Evolutionary conservation across 352 stramenopile species (phyloP), one percentile per base, ranked within the genome.

Genomic region (Phytophthora chlamydospora): DNA sequence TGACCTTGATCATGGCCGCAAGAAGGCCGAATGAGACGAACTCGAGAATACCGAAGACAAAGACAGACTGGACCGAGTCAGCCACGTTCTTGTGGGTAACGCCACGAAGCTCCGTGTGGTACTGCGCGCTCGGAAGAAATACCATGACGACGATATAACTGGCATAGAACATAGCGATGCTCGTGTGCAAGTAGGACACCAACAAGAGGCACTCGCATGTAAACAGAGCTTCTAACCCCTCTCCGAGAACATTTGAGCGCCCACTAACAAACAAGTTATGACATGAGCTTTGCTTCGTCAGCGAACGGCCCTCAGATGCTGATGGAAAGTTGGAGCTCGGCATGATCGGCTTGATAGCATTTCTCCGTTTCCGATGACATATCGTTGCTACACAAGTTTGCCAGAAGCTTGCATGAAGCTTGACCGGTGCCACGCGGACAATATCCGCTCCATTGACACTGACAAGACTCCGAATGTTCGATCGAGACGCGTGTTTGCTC

Each of bases 131-230:
- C 2, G 67, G 62, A 14, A 78, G 57, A 19, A 58, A 38, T 0
- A 69, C 31, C 52, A 79, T 51, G 0, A 71, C 44, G 7, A 40
- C 7, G 3, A 62, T 38, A 14, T 50, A 77, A 5, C 36, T 61
- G 3, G 39, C 61, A 47, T 79, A 77, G 17, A 77, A 59, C 11
- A 78, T 54, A 0, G 60, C 39, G 9, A 64, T 55, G n/a, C 32
- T 51, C 0, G 52, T 59, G 38, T 73, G 60, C n/a, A 66, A 61
- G 48, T 78, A 77, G 46, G 66, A 61, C 9, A 66, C 38, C 1
- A 78, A 55, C 13, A 72, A 34, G 17, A 71, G 48, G 27, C 71
- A 80, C 43, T 80, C 68, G 4, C 35, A 54, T 4, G 63, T 62
- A 35, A 72, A 80, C 2, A 68, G 24, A 12, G 60, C 35, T 58